Evolutionary conservation across 352 stramenopile genomes (phyloP).

Genomic region (Thalassiosira delicatula): DNA sequence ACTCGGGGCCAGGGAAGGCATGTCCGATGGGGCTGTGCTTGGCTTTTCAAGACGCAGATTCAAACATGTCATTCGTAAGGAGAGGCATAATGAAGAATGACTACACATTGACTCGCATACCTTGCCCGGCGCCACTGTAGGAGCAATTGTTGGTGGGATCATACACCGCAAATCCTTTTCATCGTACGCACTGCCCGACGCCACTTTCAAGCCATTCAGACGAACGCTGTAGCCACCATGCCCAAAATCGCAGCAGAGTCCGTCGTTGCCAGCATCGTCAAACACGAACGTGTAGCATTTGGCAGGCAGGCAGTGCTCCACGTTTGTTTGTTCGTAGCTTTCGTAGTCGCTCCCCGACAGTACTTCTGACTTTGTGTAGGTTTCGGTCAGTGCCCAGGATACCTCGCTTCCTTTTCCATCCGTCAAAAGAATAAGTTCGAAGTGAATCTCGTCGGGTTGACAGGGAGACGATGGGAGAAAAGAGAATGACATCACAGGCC

Average conservation of each 20-base stretch:
- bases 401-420: conserved; percentile 49
- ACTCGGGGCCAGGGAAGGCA: conserved; percentile 5
- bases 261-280: conserved; percentile 62
- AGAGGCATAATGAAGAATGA: neutral
- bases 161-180: conserved; percentile 43
- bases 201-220: conserved; percentile 22
- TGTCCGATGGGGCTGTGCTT: conserved; percentile 9
- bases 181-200: conserved; percentile 45
- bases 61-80: conserved; percentile 6
- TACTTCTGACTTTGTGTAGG: conserved; percentile 5
- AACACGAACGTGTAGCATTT: conserved; percentile 66
- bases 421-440: conserved; percentile 49
- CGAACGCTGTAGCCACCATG: conserved; percentile 43
- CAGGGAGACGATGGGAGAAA: conserved; percentile 50
- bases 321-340: conserved; percentile 33
- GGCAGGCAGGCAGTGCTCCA: conserved; percentile 36
- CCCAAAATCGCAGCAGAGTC: conserved; percentile 54
- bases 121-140: conserved; percentile 21
- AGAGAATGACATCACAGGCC: conserved; percentile 46
- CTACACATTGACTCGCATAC: conserved; percentile 1
- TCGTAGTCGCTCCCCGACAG: conserved; percentile 29
- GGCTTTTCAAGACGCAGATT: conserved; percentile 4
- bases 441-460: conserved; percentile 42
- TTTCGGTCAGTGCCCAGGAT: conserved; percentile 37
- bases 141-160: conserved; percentile 26